phyloP scores from a whole-genome alignment of 176 grass and related monocot genomes.

The Avena atlantica region DNA sequence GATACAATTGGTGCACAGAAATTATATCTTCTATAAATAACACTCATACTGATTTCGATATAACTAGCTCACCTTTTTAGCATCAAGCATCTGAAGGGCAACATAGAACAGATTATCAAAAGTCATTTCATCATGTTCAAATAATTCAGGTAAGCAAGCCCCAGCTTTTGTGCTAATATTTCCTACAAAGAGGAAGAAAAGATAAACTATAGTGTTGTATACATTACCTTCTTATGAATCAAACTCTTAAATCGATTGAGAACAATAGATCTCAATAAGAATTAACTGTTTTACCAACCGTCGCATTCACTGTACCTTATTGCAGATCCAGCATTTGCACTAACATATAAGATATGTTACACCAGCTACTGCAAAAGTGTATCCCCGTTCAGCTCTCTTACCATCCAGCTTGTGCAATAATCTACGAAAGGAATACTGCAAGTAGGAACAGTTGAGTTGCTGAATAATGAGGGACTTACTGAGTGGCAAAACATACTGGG shows the following conservation, averaged over 20 bases:
- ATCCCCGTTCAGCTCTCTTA: conserved; percentile 68
- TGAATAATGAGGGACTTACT: not conserved
- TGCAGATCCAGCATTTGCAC: conserved; percentile 72
- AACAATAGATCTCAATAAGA: not conserved
- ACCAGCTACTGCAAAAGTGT: conserved; percentile 70
- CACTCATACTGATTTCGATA: conserved; percentile 82
- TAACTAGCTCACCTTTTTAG: conserved; percentile 67
- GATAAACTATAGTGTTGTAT: conserved; percentile 22
- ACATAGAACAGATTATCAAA: conserved; percentile 67
- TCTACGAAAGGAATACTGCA: conserved; percentile 70
- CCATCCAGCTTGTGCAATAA: conserved; percentile 65
- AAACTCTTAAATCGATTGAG: conserved; percentile 10
- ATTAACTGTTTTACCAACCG: not conserved
- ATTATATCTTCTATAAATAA: conserved; percentile 15
- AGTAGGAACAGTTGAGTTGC: conserved; percentile 13
- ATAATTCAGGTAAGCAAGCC: conserved; percentile 63
- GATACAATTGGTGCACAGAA: conserved; percentile 23
- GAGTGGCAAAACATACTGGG: conserved; percentile 48
- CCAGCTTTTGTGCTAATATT: conserved; percentile 61
- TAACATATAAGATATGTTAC: conserved; percentile 77
- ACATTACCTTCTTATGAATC: conserved; percentile 7
- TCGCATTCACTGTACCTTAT: conserved; percentile 54
- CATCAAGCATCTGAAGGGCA: conserved; percentile 76
- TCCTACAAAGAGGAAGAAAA: conserved; percentile 45
- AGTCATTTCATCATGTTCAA: conserved; percentile 47